Conservation (phyloP, 306 rosid species). For the Prunus persica region Prunus_persica_NCBIv2 NC_034014.1:2789501-2790000, state of each 20-base stretch:
- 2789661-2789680: not conserved
- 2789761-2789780: slow-evolving; percentile 1
- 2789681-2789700: not conserved
- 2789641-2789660: not conserved
- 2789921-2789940: not conserved
- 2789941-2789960: slow-evolving; percentile 3
- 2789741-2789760: slow-evolving; percentile 7
- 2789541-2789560: not conserved
- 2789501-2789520: not conserved
- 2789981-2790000: slow-evolving; percentile 21
- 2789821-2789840: not conserved
- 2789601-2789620: not conserved
- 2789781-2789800: slow-evolving; percentile 11
- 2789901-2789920: not conserved
- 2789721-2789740: not conserved
- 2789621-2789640: not conserved
- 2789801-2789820: slow-evolving; percentile 2
- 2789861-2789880: not conserved
- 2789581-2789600: no score
- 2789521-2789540: not conserved
- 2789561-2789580: not conserved
- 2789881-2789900: not conserved
- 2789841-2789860: not conserved
- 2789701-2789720: not conserved
- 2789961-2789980: slow-evolving; percentile 28